A percentile compares a stretch with the other conserved stretches of the same genome.
Conservation (phyloP, 2,329 filamentous ascomycete genomes). For the Aquanectria penicillioides region DNA sequence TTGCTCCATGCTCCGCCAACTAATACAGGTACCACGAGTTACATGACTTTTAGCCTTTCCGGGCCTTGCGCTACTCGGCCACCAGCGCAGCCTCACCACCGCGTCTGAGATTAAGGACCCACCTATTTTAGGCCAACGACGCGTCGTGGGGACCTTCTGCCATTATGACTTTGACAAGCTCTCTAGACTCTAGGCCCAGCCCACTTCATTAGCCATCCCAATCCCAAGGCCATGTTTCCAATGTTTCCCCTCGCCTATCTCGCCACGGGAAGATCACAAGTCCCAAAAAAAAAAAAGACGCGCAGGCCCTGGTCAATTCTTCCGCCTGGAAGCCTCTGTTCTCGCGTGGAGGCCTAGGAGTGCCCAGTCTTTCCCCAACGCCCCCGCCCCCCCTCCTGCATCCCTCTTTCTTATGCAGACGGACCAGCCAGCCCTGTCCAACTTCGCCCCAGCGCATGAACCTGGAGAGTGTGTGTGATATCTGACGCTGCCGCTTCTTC, state of each 20-base stretch:
- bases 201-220: conserved; percentile 19
- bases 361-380: background rate
- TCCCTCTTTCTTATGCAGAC: conserved; percentile 15
- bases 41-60: conserved; percentile 28
- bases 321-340: background rate
- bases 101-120: conserved; percentile 36
- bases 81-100: conserved; percentile 36
- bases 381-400: background rate
- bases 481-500: conserved; percentile 6
- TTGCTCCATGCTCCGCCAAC: background rate
- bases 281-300: conserved; percentile 27
- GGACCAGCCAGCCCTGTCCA: conserved; percentile 25
- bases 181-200: conserved; percentile 14
- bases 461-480: background rate
- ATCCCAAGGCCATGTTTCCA: conserved; percentile 4
- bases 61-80: conserved; percentile 28
- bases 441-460: conserved; percentile 27
- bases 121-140: conserved; percentile 13
- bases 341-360: conserved; percentile 9
- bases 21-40: conserved; percentile 25
- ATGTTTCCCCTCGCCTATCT: conserved; percentile 40
- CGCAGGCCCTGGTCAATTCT: conserved; percentile 28
- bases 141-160: conserved; percentile 13
- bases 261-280: conserved; percentile 39
- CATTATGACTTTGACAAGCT: conserved; percentile 2